Base-by-base conservation (phyloP, 352 stramenopile species). In the Phytophthora europaea region DNA sequence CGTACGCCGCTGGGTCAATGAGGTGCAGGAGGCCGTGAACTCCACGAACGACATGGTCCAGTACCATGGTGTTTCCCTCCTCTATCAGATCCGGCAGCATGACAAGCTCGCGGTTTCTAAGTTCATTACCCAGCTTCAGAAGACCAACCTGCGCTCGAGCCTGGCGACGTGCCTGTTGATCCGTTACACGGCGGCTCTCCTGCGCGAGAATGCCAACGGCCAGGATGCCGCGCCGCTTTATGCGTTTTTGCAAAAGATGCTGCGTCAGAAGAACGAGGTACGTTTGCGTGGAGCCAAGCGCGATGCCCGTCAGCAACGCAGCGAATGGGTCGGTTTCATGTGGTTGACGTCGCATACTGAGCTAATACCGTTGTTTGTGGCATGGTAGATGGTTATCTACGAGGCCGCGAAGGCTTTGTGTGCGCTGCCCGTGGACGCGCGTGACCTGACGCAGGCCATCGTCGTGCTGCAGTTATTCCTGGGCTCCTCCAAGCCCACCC, bases 81-180 rank as follows among this genome's bases (percentile, higher is more conserved):
- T 99, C 12, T 99, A 99, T 81, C 92, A 99, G 78, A 99, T 99
- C 77, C 99, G 99, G 62, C 94, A 98, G 68, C 94, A 99, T 77
- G 98, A 99, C 88, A 92, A 95, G 53, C 92, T 99, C 12, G 98
- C 97, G 6, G 92, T 99, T 34, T 98, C 95, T n/a, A 99, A 99
- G 77, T 88, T 96, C 33, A 93, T 97, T 60, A 89, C 83, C 9
- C 92, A 98, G 79, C 87, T 98, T 5, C 94, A 98, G 67, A 97
- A 98, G 69, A 98, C 97, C 55, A 98, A 94, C 47, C 72, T 99
- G 54, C 90, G 92, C 60, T 99, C 94, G 36, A 98, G 96, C 40
- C 81, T 99, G 16, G 97, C 98, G 16, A 93, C 98, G 40, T 99
- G 98, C 61, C 81, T 99, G 54, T 84, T 99, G 15, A 99, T 99